Evolutionary conservation across 352 stramenopile genomes (phyloP), one percentile per base, ranked within the genome.

Genomic region (Globisporangium paddicum): DNA sequence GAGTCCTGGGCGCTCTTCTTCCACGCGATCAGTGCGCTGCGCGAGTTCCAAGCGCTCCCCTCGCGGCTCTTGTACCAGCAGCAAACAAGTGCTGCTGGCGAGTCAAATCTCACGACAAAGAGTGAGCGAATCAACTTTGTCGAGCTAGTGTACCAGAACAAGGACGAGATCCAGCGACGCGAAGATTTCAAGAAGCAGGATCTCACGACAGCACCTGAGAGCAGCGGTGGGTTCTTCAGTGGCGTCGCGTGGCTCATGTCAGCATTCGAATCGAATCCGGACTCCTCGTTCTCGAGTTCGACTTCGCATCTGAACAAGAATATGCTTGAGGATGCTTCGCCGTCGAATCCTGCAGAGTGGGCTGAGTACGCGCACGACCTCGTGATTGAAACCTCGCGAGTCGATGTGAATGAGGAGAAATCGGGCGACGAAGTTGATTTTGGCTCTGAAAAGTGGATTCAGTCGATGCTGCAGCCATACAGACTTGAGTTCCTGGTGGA

Each of bases 231-330:
- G 4, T 93, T 93, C 58, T 90, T 90, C 51, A 89, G 80, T 30
- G 80, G 83, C 28, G 66, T 93, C 11, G 70, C 83, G 14, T 93
- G 83, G 83, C 42, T 93, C 16, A 64, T 90, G 51, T 85, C 80
- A 30, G 76, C 80, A 28, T 70, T 93, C 4, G 83, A 93, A 21
- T 66, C 77, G 11, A 82, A 67, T 46, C 40, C 79, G 18, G 65
- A 59, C 16, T 60, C 63, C 11, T 66, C 63, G 10, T 41, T 66
- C 4, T 35, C 62, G 18, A 57, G n/a, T 18, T 61, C 41, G 7
- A 25, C 59, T 30, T 44, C 55, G 19, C 41, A 50, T 16, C 52
- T 34, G 4, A 45, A 56, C 13, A 40, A n/a, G 32, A 18, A 41
- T 16, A 44, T 11, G 30, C 10, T 55, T 18, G 69, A 74, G 38